Evolutionary conservation across 352 stramenopile genomes (phyloP).

Genomic region (Globisporangium rhizosaccharum): DNA sequence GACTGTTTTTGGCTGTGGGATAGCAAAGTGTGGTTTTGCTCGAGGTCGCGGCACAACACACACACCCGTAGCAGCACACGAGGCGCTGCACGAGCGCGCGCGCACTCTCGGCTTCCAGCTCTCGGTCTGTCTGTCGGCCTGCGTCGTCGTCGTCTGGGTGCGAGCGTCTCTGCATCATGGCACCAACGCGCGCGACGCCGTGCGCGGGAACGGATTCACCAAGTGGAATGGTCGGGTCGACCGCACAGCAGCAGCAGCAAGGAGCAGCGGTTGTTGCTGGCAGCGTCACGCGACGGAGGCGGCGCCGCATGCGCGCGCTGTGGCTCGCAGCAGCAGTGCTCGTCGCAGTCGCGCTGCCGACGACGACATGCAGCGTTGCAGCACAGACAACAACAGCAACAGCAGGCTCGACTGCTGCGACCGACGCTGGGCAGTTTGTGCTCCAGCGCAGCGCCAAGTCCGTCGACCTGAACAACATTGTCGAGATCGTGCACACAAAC

Average conservation of each 20-base stretch:
- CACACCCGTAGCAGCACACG: neutral
- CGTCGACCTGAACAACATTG: constrained; percentile 6
- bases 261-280: neutral
- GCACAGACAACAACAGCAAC: neutral
- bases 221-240: neutral
- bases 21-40: neutral
- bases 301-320: neutral
- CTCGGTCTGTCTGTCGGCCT: neutral
- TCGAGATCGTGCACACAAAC: constrained; percentile 17
- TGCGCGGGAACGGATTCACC: neutral
- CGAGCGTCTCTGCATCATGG: neutral
- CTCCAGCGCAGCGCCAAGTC: constrained; percentile 19
- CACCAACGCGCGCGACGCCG: neutral
- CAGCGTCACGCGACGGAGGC: neutral
- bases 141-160: neutral
- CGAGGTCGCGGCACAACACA: neutral
- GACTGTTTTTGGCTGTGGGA: constrained; percentile 1
- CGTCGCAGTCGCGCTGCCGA: neutral
- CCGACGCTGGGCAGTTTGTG: constrained; percentile 16
- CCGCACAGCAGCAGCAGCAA: neutral
- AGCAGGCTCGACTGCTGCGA: neutral
- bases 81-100: neutral
- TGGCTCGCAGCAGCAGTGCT: neutral
- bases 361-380: neutral
- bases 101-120: neutral